A percentile compares a stretch with the other conserved stretches of the same genome.
Evolutionary conservation across 768 basidiomycete species (phyloP).

Genomic region (Leccinum barrowsii): DNA sequence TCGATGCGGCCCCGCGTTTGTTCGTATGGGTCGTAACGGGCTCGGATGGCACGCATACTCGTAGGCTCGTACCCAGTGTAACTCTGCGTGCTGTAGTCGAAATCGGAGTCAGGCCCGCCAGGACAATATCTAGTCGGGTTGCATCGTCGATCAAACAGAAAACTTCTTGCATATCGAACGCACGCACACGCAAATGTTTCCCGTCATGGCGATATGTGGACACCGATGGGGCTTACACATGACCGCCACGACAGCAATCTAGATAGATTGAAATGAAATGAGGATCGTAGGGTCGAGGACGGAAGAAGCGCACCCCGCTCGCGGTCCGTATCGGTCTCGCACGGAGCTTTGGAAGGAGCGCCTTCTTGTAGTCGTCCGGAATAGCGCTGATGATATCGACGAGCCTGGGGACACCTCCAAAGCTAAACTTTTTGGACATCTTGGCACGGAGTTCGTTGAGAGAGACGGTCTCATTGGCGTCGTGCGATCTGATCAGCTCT

Average conservation of each 20-base stretch:
- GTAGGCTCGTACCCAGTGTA: slow-evolving; percentile 96
- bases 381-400: slow-evolving; percentile 99
- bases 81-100: slow-evolving; percentile 98
- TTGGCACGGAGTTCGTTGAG: slow-evolving; percentile 84
- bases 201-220: slow-evolving; percentile 99
- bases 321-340: slow-evolving; percentile 96
- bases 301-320: slow-evolving; percentile 68
- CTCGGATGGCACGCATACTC: slow-evolving; percentile 97
- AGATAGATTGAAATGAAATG: not conserved
- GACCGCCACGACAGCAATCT: slow-evolving; percentile 99
- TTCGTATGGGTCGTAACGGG: slow-evolving; percentile 95
- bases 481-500: slow-evolving; percentile 86
- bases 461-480: slow-evolving; percentile 72
- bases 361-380: slow-evolving; percentile 95
- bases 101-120: slow-evolving; percentile 98
- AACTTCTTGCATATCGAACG: not conserved
- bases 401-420: slow-evolving; percentile 83
- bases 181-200: slow-evolving; percentile 95
- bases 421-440: slow-evolving; percentile 86
- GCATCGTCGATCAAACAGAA: slow-evolving; percentile 1
- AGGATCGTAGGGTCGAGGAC: not conserved
- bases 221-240: slow-evolving; percentile 99
- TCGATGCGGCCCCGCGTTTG: slow-evolving; percentile 95
- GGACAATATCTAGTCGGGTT: slow-evolving; percentile 87
- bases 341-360: slow-evolving; percentile 81